Evolutionary conservation across 805 yeast genomes (phyloP).

Genomic region (Starmerella sp.): DNA sequence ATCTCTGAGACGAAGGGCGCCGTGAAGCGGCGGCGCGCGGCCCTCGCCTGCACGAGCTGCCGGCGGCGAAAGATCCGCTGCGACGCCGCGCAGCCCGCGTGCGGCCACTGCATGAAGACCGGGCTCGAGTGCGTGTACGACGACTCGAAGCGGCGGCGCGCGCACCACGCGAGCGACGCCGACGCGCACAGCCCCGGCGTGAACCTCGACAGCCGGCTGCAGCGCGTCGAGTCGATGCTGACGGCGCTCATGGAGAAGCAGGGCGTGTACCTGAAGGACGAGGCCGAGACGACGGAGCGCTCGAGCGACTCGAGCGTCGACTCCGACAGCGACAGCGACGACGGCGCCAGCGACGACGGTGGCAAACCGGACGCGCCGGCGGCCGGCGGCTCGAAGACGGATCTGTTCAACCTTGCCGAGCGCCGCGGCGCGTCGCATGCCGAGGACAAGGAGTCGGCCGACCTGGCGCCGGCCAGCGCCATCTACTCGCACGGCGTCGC

Average conservation of each 20-base stretch:
- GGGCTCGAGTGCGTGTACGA: slow-evolving; percentile 56
- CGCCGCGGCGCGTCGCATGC: slow-evolving; percentile 9
- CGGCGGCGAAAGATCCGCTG: slow-evolving; percentile 62
- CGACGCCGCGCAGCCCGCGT: slow-evolving; percentile 53
- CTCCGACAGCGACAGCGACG: background rate
- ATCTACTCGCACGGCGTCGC: slow-evolving; percentile 18
- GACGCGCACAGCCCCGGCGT: slow-evolving; percentile 8
- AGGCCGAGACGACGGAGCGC: background rate
- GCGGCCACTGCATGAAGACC: slow-evolving; percentile 67
- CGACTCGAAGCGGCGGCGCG: slow-evolving; percentile 11
- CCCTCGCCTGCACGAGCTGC: slow-evolving; percentile 84
- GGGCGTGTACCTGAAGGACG: background rate
- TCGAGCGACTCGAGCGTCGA: slow-evolving; percentile 1
- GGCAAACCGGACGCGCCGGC: background rate
- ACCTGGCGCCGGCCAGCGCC: slow-evolving; percentile 1
- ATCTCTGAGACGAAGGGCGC: background rate
- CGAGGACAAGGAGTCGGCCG: slow-evolving; percentile 9
- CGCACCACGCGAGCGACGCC: slow-evolving; percentile 39
- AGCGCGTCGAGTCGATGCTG: slow-evolving; percentile 25
- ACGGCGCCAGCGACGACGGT: slow-evolving; percentile 1
- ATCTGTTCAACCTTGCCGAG: slow-evolving; percentile 8
- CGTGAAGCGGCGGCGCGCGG: slow-evolving; percentile 40
- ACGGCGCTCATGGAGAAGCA: slow-evolving; percentile 13
- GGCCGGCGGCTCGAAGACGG: background rate
- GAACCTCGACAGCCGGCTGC: slow-evolving; percentile 17